Percentiles rank a stretch among this genome's conserved stretches.
phyloP scores from a whole-genome alignment of 2,329 filamentous ascomycete genomes.

The Phoma sp. region DNA sequence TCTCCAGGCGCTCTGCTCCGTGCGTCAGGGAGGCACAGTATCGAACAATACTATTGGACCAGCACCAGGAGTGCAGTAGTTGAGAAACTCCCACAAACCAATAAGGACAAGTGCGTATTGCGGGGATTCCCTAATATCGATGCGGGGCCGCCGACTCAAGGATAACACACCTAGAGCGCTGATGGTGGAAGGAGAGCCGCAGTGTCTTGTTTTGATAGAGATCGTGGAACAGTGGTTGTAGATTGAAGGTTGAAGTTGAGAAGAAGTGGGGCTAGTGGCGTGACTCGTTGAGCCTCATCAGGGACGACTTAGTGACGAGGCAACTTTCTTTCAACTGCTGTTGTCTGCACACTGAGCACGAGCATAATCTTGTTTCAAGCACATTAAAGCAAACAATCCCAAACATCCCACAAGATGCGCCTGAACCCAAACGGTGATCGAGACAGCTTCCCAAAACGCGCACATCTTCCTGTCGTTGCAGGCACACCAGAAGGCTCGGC shows the following conservation, averaged over 20 bases:
- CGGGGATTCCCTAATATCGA: background rate
- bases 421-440: conserved; percentile 28
- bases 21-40: background rate
- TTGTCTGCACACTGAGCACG: background rate
- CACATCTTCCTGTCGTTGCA: conserved; percentile 28
- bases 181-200: background rate
- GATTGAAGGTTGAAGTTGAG: background rate
- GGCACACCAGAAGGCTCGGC: conserved; percentile 31
- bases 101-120: no score
- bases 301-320: conserved; percentile 8
- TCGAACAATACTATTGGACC: no score
- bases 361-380: background rate
- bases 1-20: conserved; percentile 4
- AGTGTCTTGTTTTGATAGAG: no score
- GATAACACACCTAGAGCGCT: background rate
- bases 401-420: conserved; percentile 18
- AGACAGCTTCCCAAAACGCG: conserved; percentile 29
- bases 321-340: background rate
- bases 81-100: no score
- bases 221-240: background rate
- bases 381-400: background rate
- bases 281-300: conserved; percentile 3
- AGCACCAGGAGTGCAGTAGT: no score
- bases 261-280: conserved; percentile 5
- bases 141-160: background rate